Conservation (phyloP, 306 rosid genomes). For the Ziziphus jujuba region DNA sequence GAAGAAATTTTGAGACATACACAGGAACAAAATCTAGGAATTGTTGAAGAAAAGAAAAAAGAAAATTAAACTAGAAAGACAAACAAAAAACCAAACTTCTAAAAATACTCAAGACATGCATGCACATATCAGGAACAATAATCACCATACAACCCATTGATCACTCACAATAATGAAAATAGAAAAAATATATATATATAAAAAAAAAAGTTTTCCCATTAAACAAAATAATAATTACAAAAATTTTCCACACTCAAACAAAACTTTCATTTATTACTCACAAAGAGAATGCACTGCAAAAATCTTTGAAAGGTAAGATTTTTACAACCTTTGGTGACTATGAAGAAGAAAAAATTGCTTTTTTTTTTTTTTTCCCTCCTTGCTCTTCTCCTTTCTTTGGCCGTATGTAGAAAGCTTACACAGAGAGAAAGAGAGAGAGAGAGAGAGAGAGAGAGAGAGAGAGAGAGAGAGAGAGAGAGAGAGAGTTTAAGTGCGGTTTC, state of each 20-base stretch:
- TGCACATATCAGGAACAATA: constrained; percentile 39
- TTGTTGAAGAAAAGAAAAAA: not conserved
- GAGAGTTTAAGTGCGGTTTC: constrained; percentile 38
- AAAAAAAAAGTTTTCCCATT: not conserved
- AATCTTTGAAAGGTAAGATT: not conserved
- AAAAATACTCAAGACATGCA: constrained; percentile 43
- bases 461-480: constrained; percentile 22
- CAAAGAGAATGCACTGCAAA: constrained; percentile 23
- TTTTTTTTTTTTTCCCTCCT: constrained; percentile 7
- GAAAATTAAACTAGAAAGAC: not conserved
- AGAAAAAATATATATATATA: no score
- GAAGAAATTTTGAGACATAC: no score
- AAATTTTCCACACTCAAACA: constrained; percentile 1
- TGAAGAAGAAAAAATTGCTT: constrained; percentile 27
- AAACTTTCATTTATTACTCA: constrained; percentile 7
- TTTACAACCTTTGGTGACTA: constrained; percentile 27
- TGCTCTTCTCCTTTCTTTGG: constrained; percentile 38
- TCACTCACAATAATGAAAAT: no score
- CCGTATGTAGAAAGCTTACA: not conserved
- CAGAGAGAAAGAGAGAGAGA: constrained; percentile 8
- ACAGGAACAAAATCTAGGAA: no score
- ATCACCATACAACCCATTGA: constrained; percentile 11
- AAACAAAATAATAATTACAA: not conserved
- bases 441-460: constrained; percentile 17
- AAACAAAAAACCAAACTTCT: constrained; percentile 9